These are phyloP conservation scores for Argentina anserina DNA, from an alignment of 306 rosid species.

Conservation along the genomic window DNA sequence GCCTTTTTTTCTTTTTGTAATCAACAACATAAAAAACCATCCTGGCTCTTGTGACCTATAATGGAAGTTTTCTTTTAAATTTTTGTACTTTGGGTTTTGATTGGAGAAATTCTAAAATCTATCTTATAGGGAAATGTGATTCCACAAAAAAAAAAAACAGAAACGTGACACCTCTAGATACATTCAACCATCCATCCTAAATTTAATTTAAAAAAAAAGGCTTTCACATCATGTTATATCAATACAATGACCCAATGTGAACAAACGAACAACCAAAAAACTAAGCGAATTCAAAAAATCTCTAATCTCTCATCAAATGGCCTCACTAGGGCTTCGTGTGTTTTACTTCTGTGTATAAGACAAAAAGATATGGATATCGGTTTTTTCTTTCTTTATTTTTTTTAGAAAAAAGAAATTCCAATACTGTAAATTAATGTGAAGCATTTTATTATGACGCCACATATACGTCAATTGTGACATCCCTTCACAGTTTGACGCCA, in stretches of 20 bases:
- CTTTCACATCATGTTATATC: too few species aligned
- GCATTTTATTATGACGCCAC: conserved; percentile 24
- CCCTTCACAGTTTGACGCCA: neutral
- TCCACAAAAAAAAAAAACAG: too few species aligned
- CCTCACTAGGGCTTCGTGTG: too few species aligned
- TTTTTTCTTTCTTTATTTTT: too few species aligned
- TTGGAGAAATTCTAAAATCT: neutral
- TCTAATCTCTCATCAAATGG: too few species aligned
- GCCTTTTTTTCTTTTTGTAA: neutral
- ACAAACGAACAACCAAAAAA: too few species aligned
- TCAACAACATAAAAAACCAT: neutral
- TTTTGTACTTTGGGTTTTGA: neutral
- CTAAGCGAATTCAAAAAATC: too few species aligned
- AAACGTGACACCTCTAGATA: neutral
- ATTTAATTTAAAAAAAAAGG: too few species aligned
- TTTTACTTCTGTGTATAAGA: too few species aligned
- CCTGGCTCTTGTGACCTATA: neutral
- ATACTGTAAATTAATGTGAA: neutral
- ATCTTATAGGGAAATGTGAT: too few species aligned
- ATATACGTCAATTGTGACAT: conserved; percentile 36
- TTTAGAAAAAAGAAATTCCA: too few species aligned
- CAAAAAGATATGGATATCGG: neutral
- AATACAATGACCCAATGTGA: too few species aligned
- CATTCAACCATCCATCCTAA: neutral
- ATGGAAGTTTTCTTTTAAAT: neutral